Conservation (phyloP, 345 rosid genomes). For the rapeseed (Brassica napus) region DNA sequence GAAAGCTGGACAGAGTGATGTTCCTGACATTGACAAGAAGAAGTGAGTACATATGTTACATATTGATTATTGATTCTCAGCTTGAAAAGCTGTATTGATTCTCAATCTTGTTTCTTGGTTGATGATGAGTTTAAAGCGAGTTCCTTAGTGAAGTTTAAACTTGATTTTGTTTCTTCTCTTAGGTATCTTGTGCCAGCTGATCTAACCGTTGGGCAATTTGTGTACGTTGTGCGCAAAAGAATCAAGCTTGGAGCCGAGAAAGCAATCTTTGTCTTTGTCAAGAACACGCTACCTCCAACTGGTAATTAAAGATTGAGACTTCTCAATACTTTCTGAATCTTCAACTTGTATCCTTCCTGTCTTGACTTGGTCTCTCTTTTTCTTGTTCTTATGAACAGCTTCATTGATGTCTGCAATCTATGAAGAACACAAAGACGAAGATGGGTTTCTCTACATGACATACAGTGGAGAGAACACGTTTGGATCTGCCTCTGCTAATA, state of each 20-base stretch:
- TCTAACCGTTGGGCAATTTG: conserved; percentile 80
- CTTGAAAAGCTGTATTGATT: not conserved
- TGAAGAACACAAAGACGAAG: conserved; percentile 79
- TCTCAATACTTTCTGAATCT: not conserved
- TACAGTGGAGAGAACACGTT: conserved; percentile 90
- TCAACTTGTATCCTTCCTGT: not conserved
- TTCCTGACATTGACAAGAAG: conserved; percentile 80
- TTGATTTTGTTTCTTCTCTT: conserved; percentile 13
- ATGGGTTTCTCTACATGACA: conserved; percentile 79
- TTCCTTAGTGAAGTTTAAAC: not conserved
- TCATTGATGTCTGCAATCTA: conserved; percentile 77
- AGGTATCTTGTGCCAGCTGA: conserved; percentile 91
- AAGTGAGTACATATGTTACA: conserved; percentile 28
- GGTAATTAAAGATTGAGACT: conserved; percentile 40
- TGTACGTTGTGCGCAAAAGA: conserved; percentile 78
- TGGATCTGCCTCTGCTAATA: conserved; percentile 42
- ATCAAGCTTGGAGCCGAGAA: conserved; percentile 80
- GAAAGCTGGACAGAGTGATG: conserved; percentile 77
- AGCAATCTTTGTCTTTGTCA: conserved; percentile 83
- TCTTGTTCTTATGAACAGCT: conserved; percentile 40
- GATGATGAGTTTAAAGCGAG: not conserved
- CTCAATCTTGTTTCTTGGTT: not conserved
- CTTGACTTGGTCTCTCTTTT: not conserved
- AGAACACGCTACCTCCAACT: conserved; percentile 72
- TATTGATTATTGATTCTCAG: not conserved